phyloP scores from a whole-genome alignment of 108 stramenopile genomes.

The Bacterosira constricta region DNA sequence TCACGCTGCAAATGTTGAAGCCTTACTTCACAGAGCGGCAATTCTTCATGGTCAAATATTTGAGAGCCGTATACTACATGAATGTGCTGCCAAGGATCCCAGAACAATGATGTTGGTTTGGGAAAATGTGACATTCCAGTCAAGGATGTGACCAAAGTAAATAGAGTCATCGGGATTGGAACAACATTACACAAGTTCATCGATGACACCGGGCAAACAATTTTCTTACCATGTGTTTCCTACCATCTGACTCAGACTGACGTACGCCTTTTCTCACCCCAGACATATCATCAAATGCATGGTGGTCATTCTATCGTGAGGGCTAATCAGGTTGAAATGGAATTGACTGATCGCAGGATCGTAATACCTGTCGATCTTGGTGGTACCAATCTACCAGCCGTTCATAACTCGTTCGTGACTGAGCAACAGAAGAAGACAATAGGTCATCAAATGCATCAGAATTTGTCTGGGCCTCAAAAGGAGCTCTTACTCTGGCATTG shows the following conservation, averaged over 20 bases:
- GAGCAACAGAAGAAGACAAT: too few species aligned
- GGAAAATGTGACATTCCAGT: neutral
- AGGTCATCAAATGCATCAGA: too few species aligned
- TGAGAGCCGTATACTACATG: too few species aligned
- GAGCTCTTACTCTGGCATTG: constrained; percentile 49
- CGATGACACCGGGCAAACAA: too few species aligned
- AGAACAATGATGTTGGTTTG: neutral
- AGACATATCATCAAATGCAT: constrained; percentile 1
- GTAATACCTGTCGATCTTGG: neutral
- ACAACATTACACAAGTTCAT: neutral
- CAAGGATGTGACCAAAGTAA: neutral
- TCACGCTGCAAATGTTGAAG: neutral
- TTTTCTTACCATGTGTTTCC: too few species aligned
- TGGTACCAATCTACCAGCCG: neutral
- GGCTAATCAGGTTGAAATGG: neutral
- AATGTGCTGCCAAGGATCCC: too few species aligned
- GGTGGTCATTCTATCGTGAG: neutral
- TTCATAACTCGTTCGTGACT: neutral
- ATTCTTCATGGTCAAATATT: too few species aligned
- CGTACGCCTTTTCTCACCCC: neutral
- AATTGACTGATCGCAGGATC: too few species aligned
- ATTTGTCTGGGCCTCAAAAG: constrained; percentile 43
- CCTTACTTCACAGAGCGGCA: neutral
- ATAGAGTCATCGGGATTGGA: neutral
- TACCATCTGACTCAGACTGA: neutral